Conservation (phyloP, 192 early-diverging fungal genomes). For the Haplosporangium gracile region DNA sequence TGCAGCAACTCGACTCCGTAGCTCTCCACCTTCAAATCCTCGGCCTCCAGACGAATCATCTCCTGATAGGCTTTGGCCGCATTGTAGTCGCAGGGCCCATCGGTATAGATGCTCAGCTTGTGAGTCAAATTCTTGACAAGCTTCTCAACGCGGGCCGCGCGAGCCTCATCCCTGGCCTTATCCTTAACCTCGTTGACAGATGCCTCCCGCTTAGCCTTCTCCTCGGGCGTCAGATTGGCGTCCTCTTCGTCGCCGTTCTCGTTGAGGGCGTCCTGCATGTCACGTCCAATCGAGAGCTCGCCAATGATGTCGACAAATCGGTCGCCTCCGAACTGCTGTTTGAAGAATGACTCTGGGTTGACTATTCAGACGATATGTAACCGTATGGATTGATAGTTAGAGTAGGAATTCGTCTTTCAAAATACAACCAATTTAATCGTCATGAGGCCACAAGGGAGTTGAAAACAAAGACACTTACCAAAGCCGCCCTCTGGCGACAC, state of each 20-base stretch:
- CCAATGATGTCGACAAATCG: slow-evolving; percentile 98
- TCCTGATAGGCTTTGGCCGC: slow-evolving; percentile 76
- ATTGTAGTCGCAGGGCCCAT: slow-evolving; percentile 60
- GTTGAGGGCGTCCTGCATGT: slow-evolving; percentile 88
- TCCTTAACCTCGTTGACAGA: slow-evolving; percentile 66
- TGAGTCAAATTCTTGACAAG: slow-evolving; percentile 78
- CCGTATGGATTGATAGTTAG: neutral
- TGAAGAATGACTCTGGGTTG: slow-evolving; percentile 96
- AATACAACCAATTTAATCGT: neutral
- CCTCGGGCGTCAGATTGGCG: slow-evolving; percentile 57
- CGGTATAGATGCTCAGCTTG: slow-evolving; percentile 86
- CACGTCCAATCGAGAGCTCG: slow-evolving; percentile 95
- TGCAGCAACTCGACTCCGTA: slow-evolving; percentile 96
- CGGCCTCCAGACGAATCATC: slow-evolving; percentile 84
- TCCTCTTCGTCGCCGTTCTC: slow-evolving; percentile 70
- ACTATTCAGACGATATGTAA: slow-evolving; percentile 57
- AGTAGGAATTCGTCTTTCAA: neutral
- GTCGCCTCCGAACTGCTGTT: slow-evolving; percentile 97
- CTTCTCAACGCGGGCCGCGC: slow-evolving; percentile 75
- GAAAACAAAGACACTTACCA: slow-evolving; percentile 51
- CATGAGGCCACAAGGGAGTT: neutral
- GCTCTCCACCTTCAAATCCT: slow-evolving; percentile 89
- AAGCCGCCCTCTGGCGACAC: slow-evolving; percentile 77
- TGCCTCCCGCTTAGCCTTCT: slow-evolving; percentile 70
- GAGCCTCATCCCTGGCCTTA: slow-evolving; percentile 69